Conservation (phyloP, 108 stramenopile species). For the Skeletonema menzelii region DNA sequence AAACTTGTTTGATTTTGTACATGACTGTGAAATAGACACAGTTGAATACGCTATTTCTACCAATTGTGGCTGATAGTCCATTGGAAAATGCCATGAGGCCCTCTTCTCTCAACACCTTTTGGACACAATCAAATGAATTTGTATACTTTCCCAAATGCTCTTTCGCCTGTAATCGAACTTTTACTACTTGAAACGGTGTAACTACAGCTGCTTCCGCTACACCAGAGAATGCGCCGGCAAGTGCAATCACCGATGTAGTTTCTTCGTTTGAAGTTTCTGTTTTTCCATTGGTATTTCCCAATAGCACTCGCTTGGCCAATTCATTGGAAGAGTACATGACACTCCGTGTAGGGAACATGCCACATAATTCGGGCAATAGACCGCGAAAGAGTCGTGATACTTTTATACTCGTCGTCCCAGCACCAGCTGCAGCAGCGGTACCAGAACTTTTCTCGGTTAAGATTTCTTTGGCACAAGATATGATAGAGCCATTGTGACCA, state of each 20-base stretch:
- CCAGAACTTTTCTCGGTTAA: background rate
- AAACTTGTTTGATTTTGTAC: constrained; percentile 13
- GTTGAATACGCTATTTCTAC: constrained; percentile 19
- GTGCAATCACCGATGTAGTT: background rate
- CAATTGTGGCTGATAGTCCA: constrained; percentile 5
- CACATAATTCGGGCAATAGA: constrained; percentile 12
- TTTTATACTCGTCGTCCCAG: background rate
- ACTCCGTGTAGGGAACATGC: constrained; percentile 29
- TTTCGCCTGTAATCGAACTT: constrained; percentile 14
- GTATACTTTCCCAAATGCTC: constrained; percentile 12
- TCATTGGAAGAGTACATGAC: constrained; percentile 22
- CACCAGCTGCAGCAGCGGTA: no score
- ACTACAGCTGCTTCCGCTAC: constrained; percentile 14
- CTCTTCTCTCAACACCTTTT: constrained; percentile 14
- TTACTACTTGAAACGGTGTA: constrained; percentile 18
- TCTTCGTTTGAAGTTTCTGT: background rate
- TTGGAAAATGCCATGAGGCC: constrained; percentile 5
- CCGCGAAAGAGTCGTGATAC: constrained; percentile 13
- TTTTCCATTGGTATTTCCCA: background rate
- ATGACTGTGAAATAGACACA: constrained; percentile 21
- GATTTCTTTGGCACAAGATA: background rate
- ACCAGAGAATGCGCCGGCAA: constrained; percentile 5
- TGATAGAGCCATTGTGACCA: constrained; percentile 4
- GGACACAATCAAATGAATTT: constrained; percentile 19
- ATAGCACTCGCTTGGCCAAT: constrained; percentile 7